Percentiles rank a stretch among this genome's conserved stretches.
Conservation (phyloP, 305 asterid genomes). For the Solanum hybrid region DNA sequence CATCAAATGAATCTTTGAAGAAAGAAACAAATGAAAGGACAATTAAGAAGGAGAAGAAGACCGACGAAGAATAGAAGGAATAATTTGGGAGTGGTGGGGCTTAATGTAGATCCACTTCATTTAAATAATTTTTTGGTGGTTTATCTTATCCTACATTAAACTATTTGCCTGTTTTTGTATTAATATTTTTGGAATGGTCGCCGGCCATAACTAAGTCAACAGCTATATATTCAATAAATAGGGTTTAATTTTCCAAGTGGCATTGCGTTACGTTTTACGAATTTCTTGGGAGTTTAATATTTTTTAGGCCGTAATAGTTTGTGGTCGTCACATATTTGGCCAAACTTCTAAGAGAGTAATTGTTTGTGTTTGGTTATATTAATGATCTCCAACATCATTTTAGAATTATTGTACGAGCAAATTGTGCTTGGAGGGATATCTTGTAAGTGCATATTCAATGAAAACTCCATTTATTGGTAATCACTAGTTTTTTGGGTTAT, state of each 20-base stretch:
- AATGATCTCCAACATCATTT: too few relatives aligned
- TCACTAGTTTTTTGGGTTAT: neutral
- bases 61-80: neutral
- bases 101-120: neutral
- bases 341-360: neutral
- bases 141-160: neutral
- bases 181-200: conserved; percentile 12
- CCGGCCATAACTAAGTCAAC: conserved; percentile 39
- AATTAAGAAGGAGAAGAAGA: conserved; percentile 23
- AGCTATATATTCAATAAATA: neutral
- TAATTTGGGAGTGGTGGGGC: conserved; percentile 18
- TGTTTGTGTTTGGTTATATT: too few relatives aligned
- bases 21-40: conserved; percentile 22
- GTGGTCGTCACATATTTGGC: too few relatives aligned
- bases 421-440: neutral
- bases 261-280: conserved; percentile 12
- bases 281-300: neutral
- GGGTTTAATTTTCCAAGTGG: conserved; percentile 26
- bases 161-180: neutral
- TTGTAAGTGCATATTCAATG: neutral
- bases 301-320: too few relatives aligned
- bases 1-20: conserved; percentile 10
- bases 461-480: neutral
- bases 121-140: conserved; percentile 1
- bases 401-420: neutral